These are phyloP conservation scores for Aspergillus campestris DNA, from an alignment of 495 filamentous ascomycete species.

Conservation along the genomic window DNA sequence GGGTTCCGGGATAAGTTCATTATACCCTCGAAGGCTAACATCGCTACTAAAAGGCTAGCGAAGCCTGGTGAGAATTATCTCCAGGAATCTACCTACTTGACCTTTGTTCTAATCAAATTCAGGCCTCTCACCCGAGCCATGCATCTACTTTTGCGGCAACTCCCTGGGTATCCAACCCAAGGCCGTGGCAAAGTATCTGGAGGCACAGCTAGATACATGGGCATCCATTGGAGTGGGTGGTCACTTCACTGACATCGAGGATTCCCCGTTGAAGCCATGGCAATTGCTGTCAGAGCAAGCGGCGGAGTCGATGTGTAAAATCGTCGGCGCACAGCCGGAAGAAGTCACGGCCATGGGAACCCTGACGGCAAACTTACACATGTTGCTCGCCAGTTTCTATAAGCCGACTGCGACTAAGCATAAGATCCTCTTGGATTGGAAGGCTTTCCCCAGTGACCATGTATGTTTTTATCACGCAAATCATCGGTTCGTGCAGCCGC, in stretches of 20 bases:
- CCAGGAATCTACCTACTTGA: neutral
- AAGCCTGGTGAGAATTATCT: slow-evolving; percentile 28
- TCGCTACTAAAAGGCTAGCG: slow-evolving; percentile 58
- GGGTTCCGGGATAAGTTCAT: slow-evolving; percentile 68
- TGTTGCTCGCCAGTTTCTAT: slow-evolving; percentile 88
- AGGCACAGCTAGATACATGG: slow-evolving; percentile 80
- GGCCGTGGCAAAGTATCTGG: slow-evolving; percentile 59
- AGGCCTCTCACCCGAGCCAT: slow-evolving; percentile 39
- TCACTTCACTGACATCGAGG: slow-evolving; percentile 75
- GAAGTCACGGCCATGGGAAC: slow-evolving; percentile 94
- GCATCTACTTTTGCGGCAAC: slow-evolving; percentile 88
- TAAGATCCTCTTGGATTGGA: slow-evolving; percentile 88
- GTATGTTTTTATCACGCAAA: slow-evolving; percentile 27
- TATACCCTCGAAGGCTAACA: slow-evolving; percentile 72
- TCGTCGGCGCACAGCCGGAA: slow-evolving; percentile 67
- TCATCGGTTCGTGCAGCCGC: neutral
- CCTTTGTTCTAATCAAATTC: neutral
- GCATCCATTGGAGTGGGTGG: slow-evolving; percentile 82
- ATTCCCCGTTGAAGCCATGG: slow-evolving; percentile 70
- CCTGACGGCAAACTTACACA: slow-evolving; percentile 82
- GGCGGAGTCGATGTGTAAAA: slow-evolving; percentile 61
- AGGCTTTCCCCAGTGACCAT: slow-evolving; percentile 93
- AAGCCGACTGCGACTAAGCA: slow-evolving; percentile 61
- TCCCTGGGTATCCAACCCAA: slow-evolving; percentile 88
- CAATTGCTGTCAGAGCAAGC: slow-evolving; percentile 66